Base-by-base conservation (phyloP, 1,139 yeast species). In the Citeromyces hawaiiensis region DNA sequence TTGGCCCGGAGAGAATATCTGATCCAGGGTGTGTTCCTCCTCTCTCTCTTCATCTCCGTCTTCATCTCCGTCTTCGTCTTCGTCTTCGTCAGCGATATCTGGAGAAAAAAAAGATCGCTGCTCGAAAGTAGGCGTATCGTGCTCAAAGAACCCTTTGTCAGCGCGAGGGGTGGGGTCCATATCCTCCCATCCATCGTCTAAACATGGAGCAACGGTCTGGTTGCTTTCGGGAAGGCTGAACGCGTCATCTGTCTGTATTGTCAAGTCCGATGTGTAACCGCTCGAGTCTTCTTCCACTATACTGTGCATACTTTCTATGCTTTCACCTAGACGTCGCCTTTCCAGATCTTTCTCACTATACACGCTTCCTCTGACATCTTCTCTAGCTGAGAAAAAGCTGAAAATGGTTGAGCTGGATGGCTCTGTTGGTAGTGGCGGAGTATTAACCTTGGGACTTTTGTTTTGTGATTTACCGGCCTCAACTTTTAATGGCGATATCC, bases 41-140 rank as follows among this genome's bases (percentile, higher is more conserved):
- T 16, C 36, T 13, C 13, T 35, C 4, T 4, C n/a, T 35, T 13
- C 37, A 7, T 16, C 37, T 34, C n/a, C n/a, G n/a, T n/a, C n/a
- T n/a, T n/a, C n/a, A n/a, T n/a, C n/a, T n/a, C n/a, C n/a, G n/a
- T n/a, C n/a, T n/a, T n/a, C n/a, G n/a, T 17, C 11, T 35, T 35
- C 37, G 23, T 6, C n/a, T 16, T 13, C 5, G 4, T 19, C 16
- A 14, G n/a, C 17, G 33, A 4, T n/a, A 8, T 29, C 32, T 9
- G 32, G 6, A 54, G 44, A 17, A 58, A 29, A 29, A 4, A 18
- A 11, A 15, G 21, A 13, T 15, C 14, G 19, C n/a, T 21, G 21
- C 15, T 17, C 23, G 9, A 35, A 9, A 2, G 23, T 14, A 6
- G 36, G 36, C 11, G 36, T 21, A 6, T 35, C 36, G 3, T 18